A percentile compares a stretch with the other conserved stretches of the same genome.
Conservation (phyloP, 75 land plant genomes). For the Pinus tabuliformis region DNA sequence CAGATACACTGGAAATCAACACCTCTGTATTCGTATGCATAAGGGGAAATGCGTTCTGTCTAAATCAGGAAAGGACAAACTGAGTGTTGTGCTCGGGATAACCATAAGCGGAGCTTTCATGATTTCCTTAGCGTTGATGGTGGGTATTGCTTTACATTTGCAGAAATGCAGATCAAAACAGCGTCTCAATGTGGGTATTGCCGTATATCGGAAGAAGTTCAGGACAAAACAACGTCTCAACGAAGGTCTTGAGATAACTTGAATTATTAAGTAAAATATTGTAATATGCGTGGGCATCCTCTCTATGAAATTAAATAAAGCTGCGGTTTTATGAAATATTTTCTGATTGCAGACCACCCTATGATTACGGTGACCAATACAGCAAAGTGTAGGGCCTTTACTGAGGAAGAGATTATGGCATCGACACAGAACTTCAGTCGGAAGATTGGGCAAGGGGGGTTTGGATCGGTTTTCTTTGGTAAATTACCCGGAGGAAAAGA, state of each 20-base stretch:
- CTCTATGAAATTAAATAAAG: neutral
- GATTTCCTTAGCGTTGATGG: neutral
- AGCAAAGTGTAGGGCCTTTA: neutral
- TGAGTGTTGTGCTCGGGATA: neutral
- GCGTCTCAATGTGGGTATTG: too few species aligned
- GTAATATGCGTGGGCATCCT: neutral
- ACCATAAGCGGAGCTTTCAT: neutral
- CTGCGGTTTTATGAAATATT: too few species aligned
- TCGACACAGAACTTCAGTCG: neutral
- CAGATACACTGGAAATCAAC: neutral
- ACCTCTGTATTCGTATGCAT: neutral
- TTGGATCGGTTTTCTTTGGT: conserved; percentile 5
- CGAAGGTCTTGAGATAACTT: too few species aligned
- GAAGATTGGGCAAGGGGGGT: neutral
- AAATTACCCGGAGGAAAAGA: neutral
- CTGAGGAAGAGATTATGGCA: neutral
- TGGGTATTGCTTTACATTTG: neutral
- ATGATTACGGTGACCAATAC: neutral
- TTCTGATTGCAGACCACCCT: too few species aligned
- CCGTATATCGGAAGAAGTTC: too few species aligned
- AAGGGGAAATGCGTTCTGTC: neutral
- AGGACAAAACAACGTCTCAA: too few species aligned
- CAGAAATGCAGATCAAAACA: neutral
- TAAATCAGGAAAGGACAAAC: neutral
- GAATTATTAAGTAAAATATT: too few species aligned